Percentiles rank a stretch among this genome's conserved stretches.
Evolutionary conservation across 148 eudicot species (phyloP).

Genomic region (Heliosperma pusillum): DNA sequence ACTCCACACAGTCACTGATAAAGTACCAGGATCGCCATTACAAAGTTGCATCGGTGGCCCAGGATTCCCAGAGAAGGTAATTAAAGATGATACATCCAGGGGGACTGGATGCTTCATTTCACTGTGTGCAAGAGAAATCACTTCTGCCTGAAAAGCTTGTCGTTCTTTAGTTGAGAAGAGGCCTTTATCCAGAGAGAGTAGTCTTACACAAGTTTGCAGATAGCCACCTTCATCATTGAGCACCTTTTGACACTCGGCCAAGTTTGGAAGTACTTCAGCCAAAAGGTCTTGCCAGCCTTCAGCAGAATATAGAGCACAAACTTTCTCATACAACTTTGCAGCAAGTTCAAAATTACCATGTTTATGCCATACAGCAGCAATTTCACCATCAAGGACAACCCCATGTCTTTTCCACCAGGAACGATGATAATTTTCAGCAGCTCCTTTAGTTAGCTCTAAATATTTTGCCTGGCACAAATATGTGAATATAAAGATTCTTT

Average conservation of each 20-base stretch:
- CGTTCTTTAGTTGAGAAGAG: slow-evolving; percentile 77
- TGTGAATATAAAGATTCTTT: neutral
- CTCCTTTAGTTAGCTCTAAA: slow-evolving; percentile 82
- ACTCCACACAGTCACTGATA: slow-evolving; percentile 85
- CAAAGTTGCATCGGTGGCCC: slow-evolving; percentile 83
- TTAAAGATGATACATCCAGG: slow-evolving; percentile 86
- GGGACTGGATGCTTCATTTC: slow-evolving; percentile 95
- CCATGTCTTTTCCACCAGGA: slow-evolving; percentile 99
- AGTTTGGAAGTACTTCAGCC: slow-evolving; percentile 92
- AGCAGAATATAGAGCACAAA: slow-evolving; percentile 93
- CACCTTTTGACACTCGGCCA: slow-evolving; percentile 91
- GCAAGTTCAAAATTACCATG: slow-evolving; percentile 78
- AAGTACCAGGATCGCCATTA: slow-evolving; percentile 93
- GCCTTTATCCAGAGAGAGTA: slow-evolving; percentile 80
- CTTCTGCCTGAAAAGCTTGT: slow-evolving; percentile 85
- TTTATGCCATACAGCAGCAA: slow-evolving; percentile 78
- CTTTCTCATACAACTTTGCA: slow-evolving; percentile 84
- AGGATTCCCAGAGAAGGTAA: slow-evolving; percentile 84
- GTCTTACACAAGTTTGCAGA: slow-evolving; percentile 85
- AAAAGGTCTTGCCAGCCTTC: slow-evolving; percentile 98
- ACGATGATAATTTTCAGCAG: slow-evolving; percentile 83
- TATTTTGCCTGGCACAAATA: slow-evolving; percentile 59
- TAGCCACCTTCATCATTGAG: slow-evolving; percentile 93
- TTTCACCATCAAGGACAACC: slow-evolving; percentile 97
- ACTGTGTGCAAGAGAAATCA: slow-evolving; percentile 77